Conservation (phyloP, 768 basidiomycete species). For the Grammothele lineata region DNA sequence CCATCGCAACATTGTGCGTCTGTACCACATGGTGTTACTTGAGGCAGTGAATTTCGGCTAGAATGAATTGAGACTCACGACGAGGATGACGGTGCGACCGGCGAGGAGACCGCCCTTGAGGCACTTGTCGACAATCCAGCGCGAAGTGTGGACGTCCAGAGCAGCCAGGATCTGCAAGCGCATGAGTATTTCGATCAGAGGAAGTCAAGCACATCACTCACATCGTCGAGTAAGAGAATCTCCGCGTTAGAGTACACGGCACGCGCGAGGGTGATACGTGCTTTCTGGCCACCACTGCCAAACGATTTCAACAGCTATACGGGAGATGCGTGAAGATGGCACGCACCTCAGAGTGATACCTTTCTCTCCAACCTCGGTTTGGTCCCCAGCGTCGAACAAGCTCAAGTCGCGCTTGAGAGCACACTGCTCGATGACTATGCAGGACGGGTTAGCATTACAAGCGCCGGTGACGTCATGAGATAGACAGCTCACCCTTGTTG, state of each 20-base stretch:
- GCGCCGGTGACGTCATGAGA: no score
- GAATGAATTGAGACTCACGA: slow-evolving; percentile 30
- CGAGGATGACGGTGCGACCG: slow-evolving; percentile 47
- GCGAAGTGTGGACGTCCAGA: slow-evolving; percentile 48
- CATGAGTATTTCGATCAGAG: neutral
- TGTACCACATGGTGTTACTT: no score
- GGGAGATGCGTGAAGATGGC: no score
- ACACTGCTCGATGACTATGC: slow-evolving; percentile 34
- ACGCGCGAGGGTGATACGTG: slow-evolving; percentile 51
- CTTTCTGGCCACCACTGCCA: slow-evolving; percentile 44
- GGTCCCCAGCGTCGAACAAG: slow-evolving; percentile 44
- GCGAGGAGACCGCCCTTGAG: slow-evolving; percentile 43
- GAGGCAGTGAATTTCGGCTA: neutral
- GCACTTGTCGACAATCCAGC: slow-evolving; percentile 47
- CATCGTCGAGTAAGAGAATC: slow-evolving; percentile 71
- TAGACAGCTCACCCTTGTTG: neutral
- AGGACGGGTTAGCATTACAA: no score
- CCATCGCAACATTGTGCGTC: slow-evolving; percentile 54
- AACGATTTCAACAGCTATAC: neutral
- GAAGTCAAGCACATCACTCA: slow-evolving; percentile 20
- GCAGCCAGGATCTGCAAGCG: slow-evolving; percentile 39
- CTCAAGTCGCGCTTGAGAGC: slow-evolving; percentile 41
- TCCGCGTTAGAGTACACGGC: slow-evolving; percentile 56
- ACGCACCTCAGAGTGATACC: slow-evolving; percentile 40
- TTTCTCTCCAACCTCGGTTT: slow-evolving; percentile 56